Evolutionary conservation across 208 protist genomes (phyloP).

Genomic region (Herpetomonas samuelpessoai): DNA sequence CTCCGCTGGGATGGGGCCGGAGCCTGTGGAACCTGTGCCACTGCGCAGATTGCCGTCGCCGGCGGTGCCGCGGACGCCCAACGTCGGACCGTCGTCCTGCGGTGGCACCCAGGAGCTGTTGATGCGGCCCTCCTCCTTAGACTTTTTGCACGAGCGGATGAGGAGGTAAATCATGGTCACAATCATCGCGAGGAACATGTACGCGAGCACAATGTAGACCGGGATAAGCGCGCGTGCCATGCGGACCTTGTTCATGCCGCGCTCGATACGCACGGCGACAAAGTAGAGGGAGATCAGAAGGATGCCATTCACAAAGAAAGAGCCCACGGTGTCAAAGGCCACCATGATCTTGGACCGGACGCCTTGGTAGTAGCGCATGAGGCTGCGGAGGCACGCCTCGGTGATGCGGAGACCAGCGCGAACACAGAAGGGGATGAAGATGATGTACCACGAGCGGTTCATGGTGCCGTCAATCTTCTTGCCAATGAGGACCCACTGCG

Average conservation of each 20-base stretch:
- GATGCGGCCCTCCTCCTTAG: conserved; percentile 29
- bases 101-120: conserved; percentile 47
- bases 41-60: not conserved
- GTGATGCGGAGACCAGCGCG: conserved; percentile 59
- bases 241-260: conserved; percentile 30
- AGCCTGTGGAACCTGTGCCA: conserved; percentile 14
- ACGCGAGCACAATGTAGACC: conserved; percentile 65
- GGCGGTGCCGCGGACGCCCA: not conserved
- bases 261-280: conserved; percentile 66
- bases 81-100: conserved; percentile 14
- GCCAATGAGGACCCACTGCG: conserved; percentile 78
- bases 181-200: conserved; percentile 65
- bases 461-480: conserved; percentile 56
- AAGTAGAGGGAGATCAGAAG: conserved; percentile 81
- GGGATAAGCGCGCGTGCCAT: conserved; percentile 63
- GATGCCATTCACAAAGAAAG: conserved; percentile 83
- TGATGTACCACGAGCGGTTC: conserved; percentile 67
- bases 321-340: conserved; percentile 77
- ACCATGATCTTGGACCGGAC: conserved; percentile 54
- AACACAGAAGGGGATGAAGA: conserved; percentile 70
- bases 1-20: conserved; percentile 12
- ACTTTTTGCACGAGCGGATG: conserved; percentile 17
- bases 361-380: conserved; percentile 69
- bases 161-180: conserved; percentile 64
- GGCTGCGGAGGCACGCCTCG: conserved; percentile 71